Evolutionary conservation across 495 filamentous ascomycete species (phyloP).

Genomic region (Aspergillus egyptiacus): DNA sequence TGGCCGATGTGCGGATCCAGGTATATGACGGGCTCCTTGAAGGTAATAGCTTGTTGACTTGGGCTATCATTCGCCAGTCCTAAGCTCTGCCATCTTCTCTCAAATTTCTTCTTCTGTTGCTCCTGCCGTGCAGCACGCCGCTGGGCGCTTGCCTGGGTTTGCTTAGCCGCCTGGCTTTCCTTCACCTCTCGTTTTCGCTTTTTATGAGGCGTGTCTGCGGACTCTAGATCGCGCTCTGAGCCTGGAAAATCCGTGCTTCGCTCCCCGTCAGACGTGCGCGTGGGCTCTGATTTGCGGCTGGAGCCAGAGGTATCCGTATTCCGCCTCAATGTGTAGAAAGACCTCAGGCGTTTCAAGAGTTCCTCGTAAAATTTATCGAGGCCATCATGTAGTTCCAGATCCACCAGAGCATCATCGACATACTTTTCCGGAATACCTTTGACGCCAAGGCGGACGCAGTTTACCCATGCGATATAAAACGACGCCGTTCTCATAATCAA

Average conservation of each 20-base stretch:
- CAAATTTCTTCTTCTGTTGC: conserved; percentile 43
- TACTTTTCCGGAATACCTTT: conserved; percentile 18
- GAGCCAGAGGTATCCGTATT: not conserved
- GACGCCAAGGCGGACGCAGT: conserved; percentile 19
- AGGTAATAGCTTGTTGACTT: conserved; percentile 59
- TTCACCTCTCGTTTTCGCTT: conserved; percentile 44
- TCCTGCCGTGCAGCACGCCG: conserved; percentile 42
- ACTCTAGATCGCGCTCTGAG: not conserved
- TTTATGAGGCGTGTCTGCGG: conserved; percentile 23
- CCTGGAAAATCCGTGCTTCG: too few relatives aligned
- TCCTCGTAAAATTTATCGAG: conserved; percentile 21
- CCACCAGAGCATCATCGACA: conserved; percentile 15
- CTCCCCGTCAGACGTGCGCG: too few relatives aligned
- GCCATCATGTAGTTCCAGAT: conserved; percentile 13
- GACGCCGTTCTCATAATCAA: conserved; percentile 28
- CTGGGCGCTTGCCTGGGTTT: conserved; percentile 41
- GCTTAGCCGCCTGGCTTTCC: conserved; percentile 42
- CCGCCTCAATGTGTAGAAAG: conserved; percentile 10
- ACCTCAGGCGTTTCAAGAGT: conserved; percentile 18
- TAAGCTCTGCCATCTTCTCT: conserved; percentile 33
- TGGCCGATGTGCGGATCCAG: conserved; percentile 43
- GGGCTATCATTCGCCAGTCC: conserved; percentile 36
- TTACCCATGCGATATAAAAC: conserved; percentile 38
- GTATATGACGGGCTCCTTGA: conserved; percentile 55
- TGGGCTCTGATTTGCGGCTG: too few relatives aligned